Base-by-base conservation (phyloP, 305 asterid species). In the Striga hermonthica region DNA sequence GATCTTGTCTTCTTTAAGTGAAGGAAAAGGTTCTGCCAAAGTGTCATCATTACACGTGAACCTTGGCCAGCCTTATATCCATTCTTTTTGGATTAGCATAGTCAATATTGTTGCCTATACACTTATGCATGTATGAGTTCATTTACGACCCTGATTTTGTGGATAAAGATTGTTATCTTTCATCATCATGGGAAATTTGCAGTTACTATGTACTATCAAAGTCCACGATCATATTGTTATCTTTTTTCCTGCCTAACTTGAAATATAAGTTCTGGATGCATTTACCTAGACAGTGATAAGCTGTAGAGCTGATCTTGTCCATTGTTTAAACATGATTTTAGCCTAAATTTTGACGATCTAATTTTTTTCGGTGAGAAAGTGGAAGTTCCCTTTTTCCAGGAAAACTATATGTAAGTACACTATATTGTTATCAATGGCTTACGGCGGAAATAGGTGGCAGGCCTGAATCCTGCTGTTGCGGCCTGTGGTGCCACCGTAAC, bases 81-180 rank as follows among this genome's bases (percentile, higher is more conserved):
- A 0, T 65, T 53, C n/a, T 70, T 35, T 52, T 39, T 44, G 52
- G 59, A 52, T 60, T 34, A 43, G 31, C 44, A 56, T 57, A 70
- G 35, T 37, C 13, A 47, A 31, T 31, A 60, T 60, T 6, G 11
- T 54, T 60, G 58, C 66, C 31, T 37, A 60, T 65, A 55, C 9
- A 40, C 60, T 55, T 40, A 55, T 56, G 54, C 63, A 60, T 66
- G 50, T 55, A 63, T 37, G 60, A 55, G 69, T 65, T 57, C 16
- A 41, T 61, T 39, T 47, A 43, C 62, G 16, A 36, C 52, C 59
- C 64, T 57, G 66, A 57, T 45, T 62, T 60, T 62, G 59, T 66
- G 11, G 34, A 36, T 31, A 53, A 47, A 45, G 45, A 64, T 13
- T 60, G 56, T 16, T 71, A 71, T 40, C 43, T 49, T 48, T 72